These are phyloP conservation scores for Incumbomyces lentus DNA, from an alignment of 2,329 filamentous ascomycete species.

Conservation along the genomic window DNA sequence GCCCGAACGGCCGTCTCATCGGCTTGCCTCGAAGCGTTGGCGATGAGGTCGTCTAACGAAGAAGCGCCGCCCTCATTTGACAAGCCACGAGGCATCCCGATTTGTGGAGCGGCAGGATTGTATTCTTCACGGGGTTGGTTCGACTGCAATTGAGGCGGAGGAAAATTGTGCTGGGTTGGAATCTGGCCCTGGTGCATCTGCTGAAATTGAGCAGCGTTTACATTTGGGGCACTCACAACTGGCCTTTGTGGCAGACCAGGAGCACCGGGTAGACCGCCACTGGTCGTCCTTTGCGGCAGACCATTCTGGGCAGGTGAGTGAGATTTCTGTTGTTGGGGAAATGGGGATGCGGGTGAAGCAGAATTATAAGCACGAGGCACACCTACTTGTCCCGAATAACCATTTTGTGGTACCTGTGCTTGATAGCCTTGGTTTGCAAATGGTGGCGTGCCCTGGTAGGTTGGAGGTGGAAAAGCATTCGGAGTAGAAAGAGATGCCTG, in stretches of 20 bases:
- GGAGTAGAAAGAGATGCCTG: constrained; percentile 20
- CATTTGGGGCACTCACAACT: constrained; percentile 43
- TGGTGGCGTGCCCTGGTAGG: constrained; percentile 24
- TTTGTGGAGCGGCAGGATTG: constrained; percentile 4
- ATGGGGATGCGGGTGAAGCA: constrained; percentile 32
- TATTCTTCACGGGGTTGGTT: constrained; percentile 4
- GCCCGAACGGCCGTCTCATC: constrained; percentile 27
- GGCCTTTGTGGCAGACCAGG: constrained; percentile 53
- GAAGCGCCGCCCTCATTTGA: constrained; percentile 28
- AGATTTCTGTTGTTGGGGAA: constrained; percentile 31
- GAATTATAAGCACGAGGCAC: constrained; percentile 30
- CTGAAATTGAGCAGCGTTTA: constrained; percentile 46
- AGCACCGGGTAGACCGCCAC: constrained; percentile 45
- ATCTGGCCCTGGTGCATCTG: constrained; percentile 46
- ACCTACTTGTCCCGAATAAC: constrained; percentile 25
- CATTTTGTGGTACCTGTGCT: constrained; percentile 24
- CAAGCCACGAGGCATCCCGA: constrained; percentile 6
- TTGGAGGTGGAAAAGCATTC: constrained; percentile 24
- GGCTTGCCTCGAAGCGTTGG: constrained; percentile 38
- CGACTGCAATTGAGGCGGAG: constrained; percentile 8
- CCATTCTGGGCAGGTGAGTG: constrained; percentile 20
- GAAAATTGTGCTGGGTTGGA: constrained; percentile 26
- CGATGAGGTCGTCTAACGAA: constrained; percentile 44
- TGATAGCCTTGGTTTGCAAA: constrained; percentile 28
- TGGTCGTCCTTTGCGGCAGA: constrained; percentile 40